Conservation (phyloP, 371 early-diverging fungal genomes). For the Zychaea mexicana region DNA sequence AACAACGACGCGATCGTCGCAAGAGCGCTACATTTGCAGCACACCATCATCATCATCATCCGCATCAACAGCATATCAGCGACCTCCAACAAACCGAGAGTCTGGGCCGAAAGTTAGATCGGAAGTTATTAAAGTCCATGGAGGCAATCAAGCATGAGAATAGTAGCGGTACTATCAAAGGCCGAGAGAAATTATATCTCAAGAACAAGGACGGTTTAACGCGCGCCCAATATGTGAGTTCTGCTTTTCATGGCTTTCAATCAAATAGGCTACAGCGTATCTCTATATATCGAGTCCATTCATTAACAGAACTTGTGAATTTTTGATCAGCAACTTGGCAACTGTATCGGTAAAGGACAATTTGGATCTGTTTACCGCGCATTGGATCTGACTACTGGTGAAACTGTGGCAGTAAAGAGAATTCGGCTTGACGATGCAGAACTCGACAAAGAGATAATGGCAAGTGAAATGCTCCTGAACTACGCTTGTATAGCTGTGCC, state of each 20-base stretch:
- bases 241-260: too few relatives aligned
- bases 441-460: conserved; percentile 62
- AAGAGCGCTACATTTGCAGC: conserved; percentile 25
- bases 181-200: conserved; percentile 23
- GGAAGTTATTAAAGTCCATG: conserved; percentile 20
- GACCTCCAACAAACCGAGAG: conserved; percentile 19
- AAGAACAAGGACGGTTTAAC: conserved; percentile 27
- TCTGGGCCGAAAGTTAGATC: conserved; percentile 36
- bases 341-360: conserved; percentile 91
- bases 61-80: conserved; percentile 2
- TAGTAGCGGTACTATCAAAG: background rate
- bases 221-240: conserved; percentile 31
- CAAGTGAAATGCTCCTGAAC: conserved; percentile 7
- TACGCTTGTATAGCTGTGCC: background rate
- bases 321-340: conserved; percentile 73
- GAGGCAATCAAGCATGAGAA: conserved; percentile 18
- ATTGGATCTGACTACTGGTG: conserved; percentile 82
- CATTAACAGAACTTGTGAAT: background rate
- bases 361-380: conserved; percentile 89
- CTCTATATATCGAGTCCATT: too few relatives aligned
- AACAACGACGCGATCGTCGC: conserved; percentile 19
- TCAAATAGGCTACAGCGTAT: too few relatives aligned
- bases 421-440: conserved; percentile 63
- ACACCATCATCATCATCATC: conserved; percentile 2
- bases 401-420: conserved; percentile 89